phyloP scores from a whole-genome alignment of 192 early-diverging fungal species.

The Coemansia sp. region DNA sequence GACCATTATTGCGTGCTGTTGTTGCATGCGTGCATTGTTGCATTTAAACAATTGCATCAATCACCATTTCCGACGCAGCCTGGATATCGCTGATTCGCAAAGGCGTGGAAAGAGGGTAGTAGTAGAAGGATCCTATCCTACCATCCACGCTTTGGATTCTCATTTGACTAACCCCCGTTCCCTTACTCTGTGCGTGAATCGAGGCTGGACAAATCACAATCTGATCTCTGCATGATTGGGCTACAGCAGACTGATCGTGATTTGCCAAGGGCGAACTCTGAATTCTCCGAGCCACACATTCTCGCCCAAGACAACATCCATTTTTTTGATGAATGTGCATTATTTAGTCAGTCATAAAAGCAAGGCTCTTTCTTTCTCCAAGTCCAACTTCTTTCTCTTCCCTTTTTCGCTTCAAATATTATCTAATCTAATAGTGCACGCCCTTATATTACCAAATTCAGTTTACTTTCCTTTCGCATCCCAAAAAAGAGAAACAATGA shows the following conservation, averaged over 20 bases:
- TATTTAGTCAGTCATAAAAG: background rate
- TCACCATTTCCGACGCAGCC: too few species aligned
- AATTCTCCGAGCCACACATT: background rate
- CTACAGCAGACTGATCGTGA: background rate
- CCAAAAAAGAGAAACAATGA: conserved; percentile 11
- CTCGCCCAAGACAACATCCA: background rate
- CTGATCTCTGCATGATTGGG: background rate
- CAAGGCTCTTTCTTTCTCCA: background rate
- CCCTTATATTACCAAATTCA: background rate
- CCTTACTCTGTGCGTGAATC: too few species aligned
- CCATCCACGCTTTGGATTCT: too few species aligned
- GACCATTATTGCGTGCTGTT: too few species aligned
- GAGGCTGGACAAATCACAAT: background rate
- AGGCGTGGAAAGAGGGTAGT: too few species aligned
- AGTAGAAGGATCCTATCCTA: too few species aligned
- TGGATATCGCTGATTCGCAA: too few species aligned
- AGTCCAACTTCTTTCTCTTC: too few species aligned
- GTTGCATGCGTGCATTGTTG: too few species aligned
- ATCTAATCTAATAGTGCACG: background rate
- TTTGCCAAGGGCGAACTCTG: background rate
- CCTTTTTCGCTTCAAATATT: background rate
- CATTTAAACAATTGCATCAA: too few species aligned
- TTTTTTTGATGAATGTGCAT: too few species aligned
- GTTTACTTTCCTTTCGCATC: background rate
- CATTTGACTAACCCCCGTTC: too few species aligned